phyloP scores from a whole-genome alignment of 345 rosid genomes.

The Isatis tinctoria region DNA sequence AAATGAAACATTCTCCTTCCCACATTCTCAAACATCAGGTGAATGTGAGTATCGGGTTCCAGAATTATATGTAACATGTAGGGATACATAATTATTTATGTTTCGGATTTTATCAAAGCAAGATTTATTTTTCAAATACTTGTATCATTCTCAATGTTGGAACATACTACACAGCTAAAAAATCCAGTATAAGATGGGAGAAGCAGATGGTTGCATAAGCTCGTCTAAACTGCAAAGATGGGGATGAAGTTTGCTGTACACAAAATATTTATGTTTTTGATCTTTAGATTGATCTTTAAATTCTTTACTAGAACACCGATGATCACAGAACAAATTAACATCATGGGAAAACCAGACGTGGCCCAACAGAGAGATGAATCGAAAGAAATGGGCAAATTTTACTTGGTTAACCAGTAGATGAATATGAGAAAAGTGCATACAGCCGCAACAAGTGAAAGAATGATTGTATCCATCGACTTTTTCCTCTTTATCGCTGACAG shows the following conservation, averaged over 20 bases:
- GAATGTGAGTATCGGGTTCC: background rate
- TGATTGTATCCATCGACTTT: slow-evolving; percentile 92
- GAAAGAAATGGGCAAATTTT: slow-evolving; percentile 24
- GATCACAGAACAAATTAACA: slow-evolving; percentile 17
- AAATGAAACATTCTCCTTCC: slow-evolving; percentile 17
- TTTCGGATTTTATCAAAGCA: background rate
- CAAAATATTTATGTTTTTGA: slow-evolving; percentile 21
- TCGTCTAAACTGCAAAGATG: slow-evolving; percentile 2
- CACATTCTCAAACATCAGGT: background rate
- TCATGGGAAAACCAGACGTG: slow-evolving; percentile 25
- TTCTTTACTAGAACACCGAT: slow-evolving; percentile 19
- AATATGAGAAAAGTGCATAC: slow-evolving; percentile 91
- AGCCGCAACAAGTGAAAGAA: slow-evolving; percentile 90
- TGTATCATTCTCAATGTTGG: background rate
- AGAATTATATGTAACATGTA: background rate
- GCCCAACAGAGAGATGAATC: slow-evolving; percentile 23
- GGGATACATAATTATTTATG: background rate
- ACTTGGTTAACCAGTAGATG: slow-evolving; percentile 93
- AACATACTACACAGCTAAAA: background rate
- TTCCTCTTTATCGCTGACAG: slow-evolving; percentile 86
- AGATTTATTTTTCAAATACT: background rate
- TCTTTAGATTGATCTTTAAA: slow-evolving; percentile 17
- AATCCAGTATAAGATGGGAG: background rate
- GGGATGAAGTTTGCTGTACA: slow-evolving; percentile 26
- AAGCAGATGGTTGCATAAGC: slow-evolving; percentile 6